Evolutionary conservation across 2,329 filamentous ascomycete genomes (phyloP), one percentile per base, ranked within the genome.

Genomic region (Myotisia sp.): DNA sequence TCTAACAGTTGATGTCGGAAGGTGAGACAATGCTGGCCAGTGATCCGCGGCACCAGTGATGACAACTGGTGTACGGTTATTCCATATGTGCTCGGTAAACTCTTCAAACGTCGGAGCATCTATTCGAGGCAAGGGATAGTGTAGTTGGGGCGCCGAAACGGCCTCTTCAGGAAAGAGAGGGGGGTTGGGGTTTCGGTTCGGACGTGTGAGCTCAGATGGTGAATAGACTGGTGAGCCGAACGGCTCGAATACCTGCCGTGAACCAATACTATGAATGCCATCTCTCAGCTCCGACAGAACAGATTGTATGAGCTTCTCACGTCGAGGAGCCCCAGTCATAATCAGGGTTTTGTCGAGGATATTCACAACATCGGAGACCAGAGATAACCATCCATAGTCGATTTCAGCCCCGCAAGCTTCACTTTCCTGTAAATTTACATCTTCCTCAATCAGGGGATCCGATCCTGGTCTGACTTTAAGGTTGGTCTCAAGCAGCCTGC

Each of bases 301-400:
- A 5, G 39, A 37, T 33, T 61, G 56, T 14, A 65, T 53, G 19
- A 58, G 41, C 6, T 48, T 44, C 5, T 70, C 67, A 36, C 80
- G 62, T 1, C 50, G 63, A 1, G 71, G 71, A 0, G 70, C 78
- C 1, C 79, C 81, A 0, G 81, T 72, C 35, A 85, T 69, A 29
- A 92, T 82, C 28, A 92, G 56, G 0, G 79, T 76, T 53, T 76
- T 74, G 47, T 94, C 86, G 2, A 95, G 65, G 1, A 67, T 58
- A 34, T 67, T 65, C 21, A 92, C 69, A 2, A 79, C 62, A 2
- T 64, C 53, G 21, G 71, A 64, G 3, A 85, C 50, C 55, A 64
- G 71, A 20, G 58, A 22, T 6, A 6, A n/a, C 22, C 18, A 9
- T 13, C 18, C 3, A 14, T 12, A 5, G 4, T 32, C 7, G 3